Percentiles rank a stretch among this genome's conserved stretches.
These are phyloP conservation scores for Emydomyces testavorans DNA, from an alignment of 2,329 filamentous ascomycete species.

Conservation along the genomic window DNA sequence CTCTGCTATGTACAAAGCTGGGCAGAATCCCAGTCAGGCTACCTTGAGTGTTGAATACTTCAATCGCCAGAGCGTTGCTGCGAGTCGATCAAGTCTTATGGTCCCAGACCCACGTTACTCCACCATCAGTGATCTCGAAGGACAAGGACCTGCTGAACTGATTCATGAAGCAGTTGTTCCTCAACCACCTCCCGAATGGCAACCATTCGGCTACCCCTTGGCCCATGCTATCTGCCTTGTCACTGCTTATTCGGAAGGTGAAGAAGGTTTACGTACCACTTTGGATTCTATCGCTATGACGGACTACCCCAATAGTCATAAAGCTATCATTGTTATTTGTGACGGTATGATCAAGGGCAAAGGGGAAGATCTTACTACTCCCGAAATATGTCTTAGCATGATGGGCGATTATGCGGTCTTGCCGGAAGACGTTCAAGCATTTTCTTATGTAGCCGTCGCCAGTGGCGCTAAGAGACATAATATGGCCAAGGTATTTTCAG, in stretches of 20 bases:
- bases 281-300: constrained; percentile 94
- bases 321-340: constrained; percentile 89
- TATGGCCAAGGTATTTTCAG: constrained; percentile 97
- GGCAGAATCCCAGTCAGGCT: constrained; percentile 45
- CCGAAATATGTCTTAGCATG: constrained; percentile 83
- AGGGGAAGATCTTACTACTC: constrained; percentile 75
- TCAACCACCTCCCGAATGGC: constrained; percentile 91
- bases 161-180: constrained; percentile 93
- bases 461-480: constrained; percentile 96
- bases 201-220: constrained; percentile 89
- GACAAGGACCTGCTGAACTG: constrained; percentile 77
- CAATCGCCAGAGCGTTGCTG: constrained; percentile 31
- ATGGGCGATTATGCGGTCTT: constrained; percentile 79
- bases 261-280: constrained; percentile 82
- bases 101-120: constrained; percentile 44
- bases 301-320: constrained; percentile 98
- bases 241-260: constrained; percentile 93
- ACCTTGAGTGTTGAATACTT: constrained; percentile 39
- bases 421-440: constrained; percentile 72
- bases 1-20: constrained; percentile 56
- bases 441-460: constrained; percentile 92
- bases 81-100: constrained; percentile 49
- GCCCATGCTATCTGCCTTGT: constrained; percentile 90
- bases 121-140: constrained; percentile 51
- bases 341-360: constrained; percentile 96